A percentile compares a stretch with the other conserved stretches of the same genome.
phyloP scores from a whole-genome alignment of 495 filamentous ascomycete species.

The Talaromyces thailandensis region DNA sequence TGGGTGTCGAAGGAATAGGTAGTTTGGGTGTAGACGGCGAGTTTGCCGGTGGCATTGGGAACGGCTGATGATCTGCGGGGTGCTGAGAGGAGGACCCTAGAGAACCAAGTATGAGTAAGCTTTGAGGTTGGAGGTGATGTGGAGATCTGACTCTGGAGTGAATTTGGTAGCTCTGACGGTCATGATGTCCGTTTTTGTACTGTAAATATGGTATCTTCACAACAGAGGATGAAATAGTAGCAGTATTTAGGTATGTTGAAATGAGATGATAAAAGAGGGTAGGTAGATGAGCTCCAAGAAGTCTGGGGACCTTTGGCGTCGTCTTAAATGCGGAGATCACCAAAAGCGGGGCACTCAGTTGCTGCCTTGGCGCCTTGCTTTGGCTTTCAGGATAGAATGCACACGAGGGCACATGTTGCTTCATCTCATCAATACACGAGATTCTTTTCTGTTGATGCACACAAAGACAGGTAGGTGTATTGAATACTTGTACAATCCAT shows the following conservation, averaged over 20 bases:
- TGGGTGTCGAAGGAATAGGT: slow-evolving; percentile 81
- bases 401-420: too few relatives aligned
- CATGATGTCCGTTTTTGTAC: slow-evolving; percentile 30
- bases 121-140: neutral
- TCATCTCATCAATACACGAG: neutral
- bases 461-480: neutral
- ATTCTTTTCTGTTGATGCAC: neutral
- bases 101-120: slow-evolving; percentile 6
- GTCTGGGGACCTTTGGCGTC: neutral
- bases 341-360: neutral
- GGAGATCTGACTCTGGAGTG: slow-evolving; percentile 50
- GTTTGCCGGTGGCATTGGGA: slow-evolving; percentile 63
- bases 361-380: neutral
- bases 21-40: slow-evolving; percentile 63
- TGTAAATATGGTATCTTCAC: neutral
- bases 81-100: slow-evolving; percentile 67
- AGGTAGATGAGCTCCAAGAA: neutral
- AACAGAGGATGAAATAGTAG: neutral
- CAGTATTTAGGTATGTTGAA: neutral
- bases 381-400: neutral
- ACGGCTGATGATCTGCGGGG: slow-evolving; percentile 69
- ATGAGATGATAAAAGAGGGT: neutral
- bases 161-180: slow-evolving; percentile 60
- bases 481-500: neutral
- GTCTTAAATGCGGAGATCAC: neutral